phyloP scores from a whole-genome alignment of 1,139 yeast species.

The Pichia sp. region DNA sequence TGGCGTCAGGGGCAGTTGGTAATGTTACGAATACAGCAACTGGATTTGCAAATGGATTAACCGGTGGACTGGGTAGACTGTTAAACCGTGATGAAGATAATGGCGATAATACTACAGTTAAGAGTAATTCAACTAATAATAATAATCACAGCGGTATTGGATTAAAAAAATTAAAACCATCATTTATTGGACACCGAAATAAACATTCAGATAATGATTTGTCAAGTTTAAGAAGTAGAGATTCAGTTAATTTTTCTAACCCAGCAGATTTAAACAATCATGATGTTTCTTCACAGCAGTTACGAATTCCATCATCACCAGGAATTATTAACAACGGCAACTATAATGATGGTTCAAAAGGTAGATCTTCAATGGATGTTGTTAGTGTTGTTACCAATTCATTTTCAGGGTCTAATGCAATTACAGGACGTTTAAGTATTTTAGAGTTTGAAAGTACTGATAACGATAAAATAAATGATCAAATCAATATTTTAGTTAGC shows the following conservation, averaged over 20 bases:
- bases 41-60: background rate
- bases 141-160: background rate
- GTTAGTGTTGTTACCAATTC: conserved; percentile 20
- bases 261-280: background rate
- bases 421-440: conserved; percentile 52
- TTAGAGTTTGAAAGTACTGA: conserved; percentile 4
- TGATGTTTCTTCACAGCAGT: conserved; percentile 17
- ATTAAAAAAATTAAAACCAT: conserved; percentile 3
- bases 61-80: no score
- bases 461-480: conserved; percentile 30
- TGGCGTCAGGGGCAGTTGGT: background rate
- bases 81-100: background rate
- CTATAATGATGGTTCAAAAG: conserved; percentile 14
- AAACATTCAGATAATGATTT: background rate
- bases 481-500: conserved; percentile 45
- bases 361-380: conserved; percentile 25
- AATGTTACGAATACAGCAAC: no score
- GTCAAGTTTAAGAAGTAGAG: background rate
- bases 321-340: conserved; percentile 14
- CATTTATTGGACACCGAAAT: conserved; percentile 4
- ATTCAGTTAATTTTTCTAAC: background rate
- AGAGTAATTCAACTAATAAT: background rate
- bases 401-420: conserved; percentile 37
- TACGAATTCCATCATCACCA: conserved; percentile 25
- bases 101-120: background rate